A percentile compares a stretch with the other conserved stretches of the same genome.
Conservation (phyloP, 2,329 filamentous ascomycete species). For the Xylaria sp. region DNA sequence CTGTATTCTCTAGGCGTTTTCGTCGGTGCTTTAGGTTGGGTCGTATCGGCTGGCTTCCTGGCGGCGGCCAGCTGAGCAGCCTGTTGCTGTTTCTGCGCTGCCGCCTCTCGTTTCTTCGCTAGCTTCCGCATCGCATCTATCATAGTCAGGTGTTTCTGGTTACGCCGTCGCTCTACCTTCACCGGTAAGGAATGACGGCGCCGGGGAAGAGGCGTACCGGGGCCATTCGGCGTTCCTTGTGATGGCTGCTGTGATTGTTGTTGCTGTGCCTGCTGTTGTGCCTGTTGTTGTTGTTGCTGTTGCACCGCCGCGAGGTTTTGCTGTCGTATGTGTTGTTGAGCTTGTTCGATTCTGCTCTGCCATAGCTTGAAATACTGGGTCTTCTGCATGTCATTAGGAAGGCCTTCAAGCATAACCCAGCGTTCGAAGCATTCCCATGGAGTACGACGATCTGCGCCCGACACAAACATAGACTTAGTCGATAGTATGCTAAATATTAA, state of each 20-base stretch:
- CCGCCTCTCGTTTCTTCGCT: conserved; percentile 91
- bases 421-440: conserved; percentile 99
- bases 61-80: conserved; percentile 78
- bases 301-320: conserved; percentile 62
- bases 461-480: conserved; percentile 79
- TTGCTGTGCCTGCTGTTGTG: conserved; percentile 51
- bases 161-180: conserved; percentile 86
- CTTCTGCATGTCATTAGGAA: conserved; percentile 93
- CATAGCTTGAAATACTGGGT: conserved; percentile 91
- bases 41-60: conserved; percentile 80
- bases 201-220: conserved; percentile 63
- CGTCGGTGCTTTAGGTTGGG: conserved; percentile 60
- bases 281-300: conserved; percentile 48
- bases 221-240: conserved; percentile 51
- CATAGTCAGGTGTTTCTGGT: conserved; percentile 86
- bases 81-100: conserved; percentile 88
- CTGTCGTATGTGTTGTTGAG: conserved; percentile 65
- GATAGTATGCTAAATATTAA: conserved; percentile 86
- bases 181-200: conserved; percentile 82
- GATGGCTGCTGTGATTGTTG: conserved; percentile 50
- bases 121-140: conserved; percentile 96
- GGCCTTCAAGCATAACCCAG: conserved; percentile 91
- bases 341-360: conserved; percentile 69
- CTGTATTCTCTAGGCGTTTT: conserved; percentile 94
- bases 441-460: conserved; percentile 87